Evolutionary conservation across 176 grass and related monocot genomes (phyloP), one percentile per base, ranked within the genome.

Genomic region (Carex scoparia): DNA sequence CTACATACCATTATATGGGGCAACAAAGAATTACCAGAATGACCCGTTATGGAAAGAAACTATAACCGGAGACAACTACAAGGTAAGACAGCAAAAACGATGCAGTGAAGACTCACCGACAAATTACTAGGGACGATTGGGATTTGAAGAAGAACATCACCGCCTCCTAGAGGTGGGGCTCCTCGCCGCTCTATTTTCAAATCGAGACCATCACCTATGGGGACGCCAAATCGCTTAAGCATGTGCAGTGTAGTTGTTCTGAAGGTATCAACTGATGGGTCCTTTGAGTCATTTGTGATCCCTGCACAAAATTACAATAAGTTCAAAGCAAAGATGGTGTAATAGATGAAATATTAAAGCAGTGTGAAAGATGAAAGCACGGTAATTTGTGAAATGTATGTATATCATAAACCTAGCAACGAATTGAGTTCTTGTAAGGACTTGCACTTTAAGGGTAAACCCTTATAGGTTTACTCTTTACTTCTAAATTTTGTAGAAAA

Each of bases 281-380:
- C 93, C 79, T 92, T 95, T 1, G 91, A 79, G 88, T 98, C 91
- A 84, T 98, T 98, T 7, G 95, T 98, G 81, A 98, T 90, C 81
- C 95, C 95, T 98, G 85, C 16, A 61, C 84, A 15, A 2, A 87
- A 55, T 51, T 27, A 70, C 15, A 69, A 10, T 18, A 12, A 7
- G 15, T 70, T 4, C 67, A 40, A 70, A 40, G 15, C 7, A 1
- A 69, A n/a, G 13, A 37, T 68, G 15, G 13, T 68, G 65, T 37
- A 68, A 37, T 35, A 68, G 67, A 13, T 4, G 16, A 70, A 42
- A 18, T 15, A 67, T 15, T 10, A 67, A 67, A 12, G 63, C 10
- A 35, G 65, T 67, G 13, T 67, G 28, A 35, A 42, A 69, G 67
- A 77, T 55, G 10, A 77, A 46, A 32, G 10, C 14, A 78, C 6